Evolutionary conservation across 768 basidiomycete species (phyloP), one percentile per base, ranked within the genome.

Genomic region (Dioszegia aurantiaca): DNA sequence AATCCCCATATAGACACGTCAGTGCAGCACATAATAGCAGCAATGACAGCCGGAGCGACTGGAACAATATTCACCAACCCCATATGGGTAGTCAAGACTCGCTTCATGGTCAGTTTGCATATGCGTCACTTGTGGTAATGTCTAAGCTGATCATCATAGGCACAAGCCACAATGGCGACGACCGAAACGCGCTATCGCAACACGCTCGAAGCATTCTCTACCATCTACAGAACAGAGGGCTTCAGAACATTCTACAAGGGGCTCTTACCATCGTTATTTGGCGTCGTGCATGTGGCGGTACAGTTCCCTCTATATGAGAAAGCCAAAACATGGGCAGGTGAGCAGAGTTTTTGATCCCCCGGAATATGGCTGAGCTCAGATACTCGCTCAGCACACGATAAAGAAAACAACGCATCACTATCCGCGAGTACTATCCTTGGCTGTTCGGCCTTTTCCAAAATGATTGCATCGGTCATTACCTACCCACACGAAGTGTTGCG

Each of bases 401-500:
- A 68, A 8, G 63, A 49, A 10, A 72, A 77, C 57, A 69, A 75
- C 36, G 70, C 75, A 2, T 71, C 76, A 1, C 76, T 92, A 11
- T 77, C 84, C 1, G 82, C 84, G 12, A 63, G 70, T 16, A 73
- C 84, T 21, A 93, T 98, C 63, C 85, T 99, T 16, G 76, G 86
- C 19, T 98, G 92, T 80, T 93, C 90, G 17, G 90, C 89, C n/a
- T 78, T 85, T 26, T 87, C 92, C 21, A 99, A 99, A 76, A 95
- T 97, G 89, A 86, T 89, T 1, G 95, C 95, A 8, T 92, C 91
- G 17, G 79, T 97, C 19, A 88, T 87, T 36, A 98, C 95, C 31
- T 99, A 99, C 75, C 95, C 95, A 0, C 95, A 99, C 78, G 95
- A 99, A 77, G 95, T 99, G 42, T 82, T 99, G 33, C 88, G 95